These are phyloP conservation scores for Starmerella bombicola DNA, from an alignment of 805 yeast species.

Conservation along the genomic window DNA sequence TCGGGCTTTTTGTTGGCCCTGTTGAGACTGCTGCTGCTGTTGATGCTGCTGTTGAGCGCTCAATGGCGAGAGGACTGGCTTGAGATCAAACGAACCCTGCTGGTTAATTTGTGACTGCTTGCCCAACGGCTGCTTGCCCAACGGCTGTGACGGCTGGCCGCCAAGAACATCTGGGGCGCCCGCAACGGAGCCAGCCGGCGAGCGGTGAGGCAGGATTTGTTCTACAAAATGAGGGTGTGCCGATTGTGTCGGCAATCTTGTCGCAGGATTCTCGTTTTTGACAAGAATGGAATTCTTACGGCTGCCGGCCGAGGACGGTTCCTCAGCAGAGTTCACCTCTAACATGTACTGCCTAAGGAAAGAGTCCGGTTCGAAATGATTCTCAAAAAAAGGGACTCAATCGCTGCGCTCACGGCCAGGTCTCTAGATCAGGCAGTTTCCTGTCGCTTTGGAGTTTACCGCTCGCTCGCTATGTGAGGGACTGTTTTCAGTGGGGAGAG, in stretches of 20 bases:
- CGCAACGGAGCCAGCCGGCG: slow-evolving; percentile 4
- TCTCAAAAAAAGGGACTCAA: too few species aligned
- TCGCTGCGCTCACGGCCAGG: too few species aligned
- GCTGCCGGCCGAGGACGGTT: neutral
- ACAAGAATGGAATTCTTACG: slow-evolving; percentile 23
- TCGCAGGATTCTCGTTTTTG: slow-evolving; percentile 15
- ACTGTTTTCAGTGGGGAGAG: too few species aligned
- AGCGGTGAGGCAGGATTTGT: slow-evolving; percentile 14
- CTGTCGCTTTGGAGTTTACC: too few species aligned
- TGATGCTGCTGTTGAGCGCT: neutral
- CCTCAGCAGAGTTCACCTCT: slow-evolving; percentile 1
- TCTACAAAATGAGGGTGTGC: slow-evolving; percentile 25
- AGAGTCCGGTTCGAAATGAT: too few species aligned
- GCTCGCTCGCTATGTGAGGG: too few species aligned
- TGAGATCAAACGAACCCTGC: neutral
- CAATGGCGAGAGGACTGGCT: neutral
- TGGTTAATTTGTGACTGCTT: neutral
- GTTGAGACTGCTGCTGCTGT: neutral
- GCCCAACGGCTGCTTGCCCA: neutral
- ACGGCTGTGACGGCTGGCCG: neutral
- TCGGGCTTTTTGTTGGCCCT: neutral
- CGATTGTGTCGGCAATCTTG: slow-evolving; percentile 7
- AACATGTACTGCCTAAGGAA: too few species aligned
- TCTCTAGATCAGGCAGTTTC: too few species aligned
- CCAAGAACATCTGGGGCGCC: neutral